These are phyloP conservation scores for Fagopyrum esculentum DNA, from an alignment of 148 eudicot genomes.

Conservation along the genomic window DNA sequence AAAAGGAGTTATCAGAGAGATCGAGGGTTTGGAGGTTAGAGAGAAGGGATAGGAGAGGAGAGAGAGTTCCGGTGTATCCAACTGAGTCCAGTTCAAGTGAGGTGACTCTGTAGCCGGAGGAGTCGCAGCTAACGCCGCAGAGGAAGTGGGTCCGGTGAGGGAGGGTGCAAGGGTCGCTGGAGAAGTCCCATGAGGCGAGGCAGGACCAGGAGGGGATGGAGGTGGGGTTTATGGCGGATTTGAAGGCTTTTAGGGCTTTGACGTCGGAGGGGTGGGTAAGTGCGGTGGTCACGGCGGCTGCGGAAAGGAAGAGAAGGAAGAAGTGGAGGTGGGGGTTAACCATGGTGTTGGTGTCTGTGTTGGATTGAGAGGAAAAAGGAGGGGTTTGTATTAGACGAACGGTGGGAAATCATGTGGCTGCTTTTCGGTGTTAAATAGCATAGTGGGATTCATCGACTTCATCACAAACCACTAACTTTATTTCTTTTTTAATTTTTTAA, in stretches of 20 bases:
- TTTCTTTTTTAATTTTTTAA: too few species aligned
- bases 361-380: neutral
- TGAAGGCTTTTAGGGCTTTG: conserved; percentile 58
- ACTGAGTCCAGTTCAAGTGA: conserved; percentile 75
- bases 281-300: conserved; percentile 19
- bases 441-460: neutral
- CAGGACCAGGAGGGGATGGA: conserved; percentile 60
- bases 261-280: conserved; percentile 43
- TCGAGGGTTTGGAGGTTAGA: conserved; percentile 48
- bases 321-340: conserved; percentile 14
- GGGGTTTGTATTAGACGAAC: neutral
- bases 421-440: neutral
- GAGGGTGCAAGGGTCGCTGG: conserved; percentile 53
- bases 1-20: conserved; percentile 56
- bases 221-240: conserved; percentile 47
- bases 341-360: conserved; percentile 9
- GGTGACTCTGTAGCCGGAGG: conserved; percentile 30
- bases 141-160: conserved; percentile 60
- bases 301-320: conserved; percentile 15
- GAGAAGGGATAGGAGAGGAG: conserved; percentile 58
- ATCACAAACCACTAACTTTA: neutral
- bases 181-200: conserved; percentile 59
- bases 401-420: conserved; percentile 5
- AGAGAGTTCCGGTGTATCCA: conserved; percentile 60
- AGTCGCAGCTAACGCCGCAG: conserved; percentile 52